These are phyloP conservation scores for Fraxinus greggii DNA, from an alignment of 305 asterid genomes.

Conservation along the genomic window DNA sequence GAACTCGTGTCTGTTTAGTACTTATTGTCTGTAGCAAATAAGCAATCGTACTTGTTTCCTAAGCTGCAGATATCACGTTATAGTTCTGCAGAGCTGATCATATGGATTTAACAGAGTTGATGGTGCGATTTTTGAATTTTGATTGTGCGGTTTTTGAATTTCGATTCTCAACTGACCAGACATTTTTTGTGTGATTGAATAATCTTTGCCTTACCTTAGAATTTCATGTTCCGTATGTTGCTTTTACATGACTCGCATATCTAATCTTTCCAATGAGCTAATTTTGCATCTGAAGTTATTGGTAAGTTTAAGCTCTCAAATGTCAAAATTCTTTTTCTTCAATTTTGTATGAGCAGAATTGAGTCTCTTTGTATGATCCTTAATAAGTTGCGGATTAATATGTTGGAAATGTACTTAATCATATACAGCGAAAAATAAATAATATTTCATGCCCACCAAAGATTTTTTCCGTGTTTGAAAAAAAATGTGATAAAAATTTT, in stretches of 20 bases:
- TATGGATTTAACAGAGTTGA: neutral
- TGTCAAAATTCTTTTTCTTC: neutral
- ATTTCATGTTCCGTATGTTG: neutral
- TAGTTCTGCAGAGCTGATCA: neutral
- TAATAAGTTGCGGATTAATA: no score
- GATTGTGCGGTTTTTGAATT: constrained; percentile 9
- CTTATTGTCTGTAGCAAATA: constrained; percentile 6
- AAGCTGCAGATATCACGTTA: constrained; percentile 9
- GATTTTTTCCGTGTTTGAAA: no score
- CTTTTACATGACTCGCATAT: neutral
- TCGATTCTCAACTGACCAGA: neutral
- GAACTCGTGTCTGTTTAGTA: neutral
- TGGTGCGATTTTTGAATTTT: neutral
- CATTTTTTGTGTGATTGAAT: constrained; percentile 4
- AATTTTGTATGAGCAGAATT: neutral
- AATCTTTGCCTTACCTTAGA: neutral
- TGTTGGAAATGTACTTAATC: no score
- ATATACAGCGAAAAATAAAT: no score
- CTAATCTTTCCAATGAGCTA: neutral
- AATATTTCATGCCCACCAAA: no score
- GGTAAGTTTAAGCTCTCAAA: neutral
- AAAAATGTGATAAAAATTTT: no score
- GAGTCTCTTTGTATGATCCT: neutral
- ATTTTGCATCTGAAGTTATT: neutral
- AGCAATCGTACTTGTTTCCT: constrained; percentile 3